Evolutionary conservation across 257 asterid genomes (phyloP).

Genomic region (Voacanga thouarsii): DNA sequence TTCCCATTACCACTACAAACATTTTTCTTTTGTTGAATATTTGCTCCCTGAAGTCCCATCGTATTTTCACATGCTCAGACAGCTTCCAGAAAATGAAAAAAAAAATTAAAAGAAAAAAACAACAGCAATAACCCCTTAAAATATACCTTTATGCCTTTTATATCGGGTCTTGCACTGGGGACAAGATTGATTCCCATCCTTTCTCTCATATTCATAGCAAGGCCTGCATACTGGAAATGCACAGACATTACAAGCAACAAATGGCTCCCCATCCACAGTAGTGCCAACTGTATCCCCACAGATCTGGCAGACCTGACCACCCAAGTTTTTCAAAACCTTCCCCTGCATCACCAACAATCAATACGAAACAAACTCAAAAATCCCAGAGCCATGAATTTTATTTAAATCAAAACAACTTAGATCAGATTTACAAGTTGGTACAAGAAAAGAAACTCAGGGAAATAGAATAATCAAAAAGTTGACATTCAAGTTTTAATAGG

Average conservation of each 20-base stretch:
- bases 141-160: constrained; percentile 85
- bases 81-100: neutral
- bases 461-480: neutral
- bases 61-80: neutral
- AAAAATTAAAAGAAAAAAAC: neutral
- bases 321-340: constrained; percentile 63
- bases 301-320: constrained; percentile 90
- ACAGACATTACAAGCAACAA: constrained; percentile 92
- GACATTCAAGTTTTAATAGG: neutral
- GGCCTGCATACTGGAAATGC: constrained; percentile 97
- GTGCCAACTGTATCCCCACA: constrained; percentile 87
- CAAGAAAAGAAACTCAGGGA: neutral
- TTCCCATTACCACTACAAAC: neutral
- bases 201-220: constrained; percentile 96
- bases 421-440: neutral
- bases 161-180: constrained; percentile 99
- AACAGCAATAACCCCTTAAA: neutral
- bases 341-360: constrained; percentile 47
- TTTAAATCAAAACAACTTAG: neutral
- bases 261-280: constrained; percentile 66
- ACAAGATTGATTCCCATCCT: constrained; percentile 94
- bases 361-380: constrained; percentile 12
- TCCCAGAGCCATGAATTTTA: neutral
- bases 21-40: neutral
- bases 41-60: neutral